phyloP scores from a whole-genome alignment of 352 stramenopile genomes.

The Blastocystis sp. region DNA sequence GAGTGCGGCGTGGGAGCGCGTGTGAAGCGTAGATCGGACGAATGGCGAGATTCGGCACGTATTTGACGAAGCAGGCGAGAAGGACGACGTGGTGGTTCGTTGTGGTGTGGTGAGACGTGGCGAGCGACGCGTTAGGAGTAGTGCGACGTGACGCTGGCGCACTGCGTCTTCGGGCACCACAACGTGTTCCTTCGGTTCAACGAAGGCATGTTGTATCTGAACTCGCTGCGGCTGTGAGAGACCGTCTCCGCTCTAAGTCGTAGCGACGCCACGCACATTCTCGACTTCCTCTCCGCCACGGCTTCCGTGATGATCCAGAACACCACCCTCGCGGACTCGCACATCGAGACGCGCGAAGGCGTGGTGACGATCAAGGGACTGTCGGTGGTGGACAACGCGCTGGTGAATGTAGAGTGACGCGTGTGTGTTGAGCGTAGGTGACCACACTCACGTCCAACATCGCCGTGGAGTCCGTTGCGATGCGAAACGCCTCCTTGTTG shows the following conservation, averaged over 20 bases:
- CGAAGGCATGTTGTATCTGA: neutral
- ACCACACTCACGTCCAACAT: conserved; percentile 34
- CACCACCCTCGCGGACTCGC: neutral
- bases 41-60: neutral
- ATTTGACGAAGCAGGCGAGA: neutral
- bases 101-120: neutral
- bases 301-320: neutral
- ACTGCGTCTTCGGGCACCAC: neutral
- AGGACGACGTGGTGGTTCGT: neutral
- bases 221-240: neutral
- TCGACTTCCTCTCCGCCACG: neutral
- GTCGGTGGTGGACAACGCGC: neutral
- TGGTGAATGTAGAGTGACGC: neutral
- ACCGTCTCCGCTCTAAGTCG: neutral
- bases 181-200: neutral
- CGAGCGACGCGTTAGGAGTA: neutral
- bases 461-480: neutral
- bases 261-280: neutral
- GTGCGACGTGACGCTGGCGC: neutral
- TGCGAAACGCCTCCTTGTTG: neutral
- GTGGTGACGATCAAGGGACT: conserved; percentile 4
- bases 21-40: neutral
- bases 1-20: neutral
- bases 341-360: neutral
- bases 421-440: neutral